A percentile compares a stretch with the other conserved stretches of the same genome.
Conservation (phyloP, 768 basidiomycete species). For the Mycena amicta region DNA sequence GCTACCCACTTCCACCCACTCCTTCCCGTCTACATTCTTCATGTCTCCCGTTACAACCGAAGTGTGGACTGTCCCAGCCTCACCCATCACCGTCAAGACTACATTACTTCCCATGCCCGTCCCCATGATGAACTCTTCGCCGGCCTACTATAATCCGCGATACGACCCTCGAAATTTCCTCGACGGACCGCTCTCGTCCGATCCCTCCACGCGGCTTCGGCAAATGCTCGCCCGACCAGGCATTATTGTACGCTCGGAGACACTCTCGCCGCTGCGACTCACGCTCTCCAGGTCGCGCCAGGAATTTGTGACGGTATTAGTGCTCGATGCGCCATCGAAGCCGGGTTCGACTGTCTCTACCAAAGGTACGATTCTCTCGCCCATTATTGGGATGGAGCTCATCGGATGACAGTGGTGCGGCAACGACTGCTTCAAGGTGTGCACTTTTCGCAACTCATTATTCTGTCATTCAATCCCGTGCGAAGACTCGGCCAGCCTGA, state of each 20-base stretch:
- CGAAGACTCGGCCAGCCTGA: slow-evolving; percentile 71
- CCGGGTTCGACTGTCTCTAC: slow-evolving; percentile 58
- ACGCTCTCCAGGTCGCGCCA: slow-evolving; percentile 42
- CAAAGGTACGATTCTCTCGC: slow-evolving; percentile 40
- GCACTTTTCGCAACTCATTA: neutral
- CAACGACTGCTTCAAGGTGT: slow-evolving; percentile 50
- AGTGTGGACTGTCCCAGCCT: neutral
- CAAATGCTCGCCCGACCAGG: slow-evolving; percentile 50
- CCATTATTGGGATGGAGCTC: neutral
- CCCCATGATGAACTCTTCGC: neutral
- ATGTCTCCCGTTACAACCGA: neutral
- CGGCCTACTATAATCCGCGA: slow-evolving; percentile 49
- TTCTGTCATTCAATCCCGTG: neutral
- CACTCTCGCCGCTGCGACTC: neutral
- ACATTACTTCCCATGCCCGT: neutral
- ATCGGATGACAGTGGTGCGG: slow-evolving; percentile 44
- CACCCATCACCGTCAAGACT: neutral
- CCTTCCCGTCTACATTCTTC: neutral
- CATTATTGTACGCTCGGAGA: slow-evolving; percentile 45
- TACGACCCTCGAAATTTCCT: slow-evolving; percentile 54
- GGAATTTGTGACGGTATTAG: slow-evolving; percentile 60
- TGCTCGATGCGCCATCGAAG: slow-evolving; percentile 56
- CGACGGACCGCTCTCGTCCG: slow-evolving; percentile 50
- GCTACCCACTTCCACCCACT: neutral
- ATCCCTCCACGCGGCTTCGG: slow-evolving; percentile 52